Conservation (phyloP, 1,284 basidiomycete species). For the Fomitopsis palustris region DNA sequence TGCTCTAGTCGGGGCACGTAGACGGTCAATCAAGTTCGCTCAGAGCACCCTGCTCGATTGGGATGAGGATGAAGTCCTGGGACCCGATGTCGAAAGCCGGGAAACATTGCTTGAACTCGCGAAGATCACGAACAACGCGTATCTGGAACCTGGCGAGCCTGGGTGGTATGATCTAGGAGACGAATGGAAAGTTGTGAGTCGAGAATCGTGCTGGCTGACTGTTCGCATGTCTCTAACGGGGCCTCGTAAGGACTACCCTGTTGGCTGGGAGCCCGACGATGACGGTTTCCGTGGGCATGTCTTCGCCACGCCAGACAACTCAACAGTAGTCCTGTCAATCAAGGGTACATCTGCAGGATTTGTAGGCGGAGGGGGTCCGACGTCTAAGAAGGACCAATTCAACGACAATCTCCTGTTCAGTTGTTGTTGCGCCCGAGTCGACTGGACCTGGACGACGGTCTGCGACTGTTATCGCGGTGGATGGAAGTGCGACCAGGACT, state of each 20-base stretch:
- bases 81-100: conserved; percentile 74
- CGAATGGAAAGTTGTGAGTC: conserved; percentile 62
- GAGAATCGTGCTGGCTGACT: background rate
- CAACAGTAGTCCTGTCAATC: conserved; percentile 85
- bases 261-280: conserved; percentile 88
- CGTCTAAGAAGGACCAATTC: conserved; percentile 86
- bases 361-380: conserved; percentile 82
- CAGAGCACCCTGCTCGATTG: conserved; percentile 50
- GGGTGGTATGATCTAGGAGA: conserved; percentile 78
- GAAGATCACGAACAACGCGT: conserved; percentile 95
- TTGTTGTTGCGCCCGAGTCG: conserved; percentile 94
- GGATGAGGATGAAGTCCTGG: conserved; percentile 58
- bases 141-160: conserved; percentile 55
- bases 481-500: conserved; percentile 82
- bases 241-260: conserved; percentile 63
- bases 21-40: conserved; percentile 44
- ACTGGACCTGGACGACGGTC: conserved; percentile 94
- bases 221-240: background rate
- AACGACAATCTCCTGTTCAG: conserved; percentile 98
- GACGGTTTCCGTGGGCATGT: conserved; percentile 93
- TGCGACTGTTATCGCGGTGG: conserved; percentile 88
- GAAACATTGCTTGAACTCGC: conserved; percentile 81
- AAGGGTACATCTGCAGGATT: conserved; percentile 89
- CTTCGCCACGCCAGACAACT: conserved; percentile 80
- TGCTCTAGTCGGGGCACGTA: conserved; percentile 47